Evolutionary conservation across 345 rosid genomes (phyloP), one percentile per base, ranked within the genome.

Genomic region (Citrus hindsii): DNA sequence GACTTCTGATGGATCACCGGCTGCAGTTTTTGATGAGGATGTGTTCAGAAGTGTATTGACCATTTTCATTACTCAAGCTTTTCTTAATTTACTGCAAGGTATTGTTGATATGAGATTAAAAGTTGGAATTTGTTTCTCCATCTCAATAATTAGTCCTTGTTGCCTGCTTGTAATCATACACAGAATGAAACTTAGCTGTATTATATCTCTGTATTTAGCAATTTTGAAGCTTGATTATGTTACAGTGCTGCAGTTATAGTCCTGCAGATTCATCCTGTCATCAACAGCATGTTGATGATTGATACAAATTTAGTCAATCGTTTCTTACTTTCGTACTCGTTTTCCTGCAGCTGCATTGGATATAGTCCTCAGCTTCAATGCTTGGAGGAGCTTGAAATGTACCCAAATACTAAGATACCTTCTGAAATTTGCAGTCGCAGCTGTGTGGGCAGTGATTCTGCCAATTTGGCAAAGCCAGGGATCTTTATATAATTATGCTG

Each of bases 81-180:
- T 96, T 83, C 98, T 96, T 80, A 91, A 92, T 87, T 83, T 92
- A 71, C 83, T 96, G 77, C 94, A 88, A 91, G 98, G 99, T 94
- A 87, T 32, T 63, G 65, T 51, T 40, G n/a, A 75, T 67, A 18
- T 30, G 1, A 0, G 19, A 18, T 79, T 72, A 67, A 14, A 8
- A 30, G 32, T 55, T 73, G 13, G 24, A 75, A 24, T 82, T 56
- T 35, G 42, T 27, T 69, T 68, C 37, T 63, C 32, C 10, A 0
- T 42, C 24, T 37, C 30, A 72, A 35, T 79, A 16, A 60, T 60
- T 66, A 28, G 60, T 42, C 16, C 27, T 53, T 24, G 58, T 59
- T 56, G 55, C 42, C 38, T 66, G 30, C 24, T 46, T 70, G 46
- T 66, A 58, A 65, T 64, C 56, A 73, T 74, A 69, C 68, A 61